Base-by-base conservation (phyloP, 768 basidiomycete species). In the Xerocomus potaroensis region DNA sequence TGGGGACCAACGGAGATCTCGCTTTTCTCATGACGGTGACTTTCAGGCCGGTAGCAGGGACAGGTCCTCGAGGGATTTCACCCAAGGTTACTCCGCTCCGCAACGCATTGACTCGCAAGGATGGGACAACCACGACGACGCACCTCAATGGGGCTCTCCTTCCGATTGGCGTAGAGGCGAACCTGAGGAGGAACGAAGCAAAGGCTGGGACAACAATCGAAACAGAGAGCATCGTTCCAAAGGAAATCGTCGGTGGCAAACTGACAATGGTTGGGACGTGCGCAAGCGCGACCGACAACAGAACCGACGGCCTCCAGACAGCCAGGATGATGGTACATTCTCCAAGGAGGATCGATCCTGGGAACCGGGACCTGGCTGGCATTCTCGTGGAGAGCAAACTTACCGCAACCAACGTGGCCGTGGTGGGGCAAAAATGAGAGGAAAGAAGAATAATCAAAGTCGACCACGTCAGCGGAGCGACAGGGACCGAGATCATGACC, bases 301-400 rank as follows among this genome's bases (percentile, higher is more conserved):
- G 70, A 61, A 49, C 36, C 65, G 70, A 41, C 52, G 49, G 55
- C 71, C 49, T 53, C 56, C 59, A 37, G 54, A 63, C n/a, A 52
- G 37, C 4, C 61, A 58, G 54, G 60, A 62, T 11, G 62, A 63
- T 2, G 50, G 47, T 11, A 33, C 56, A 21, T 18, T 27, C 26
- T 29, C 47, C 2, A 65, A 58, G 37, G 76, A 77, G 59, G 79
- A 83, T 42, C 77, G 85, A 41, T 68, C 79, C 47, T 87, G 85
- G 85, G 83, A 85, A 54, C 84, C 85, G 47, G 82, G 81, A 30
- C 76, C 81, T 21, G 73, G 76, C 5, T 87, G 85, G 85, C 76
- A 81, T 49, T 62, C 76, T 41, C 72, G 60, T 30, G 55, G 73
- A 30, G 67, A 64, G 21, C 69, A 68, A 18, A 53, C 58, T 23